These are phyloP conservation scores for Oenanthe javanica DNA, from an alignment of 140 eudicot genomes.

Conservation along the genomic window DNA sequence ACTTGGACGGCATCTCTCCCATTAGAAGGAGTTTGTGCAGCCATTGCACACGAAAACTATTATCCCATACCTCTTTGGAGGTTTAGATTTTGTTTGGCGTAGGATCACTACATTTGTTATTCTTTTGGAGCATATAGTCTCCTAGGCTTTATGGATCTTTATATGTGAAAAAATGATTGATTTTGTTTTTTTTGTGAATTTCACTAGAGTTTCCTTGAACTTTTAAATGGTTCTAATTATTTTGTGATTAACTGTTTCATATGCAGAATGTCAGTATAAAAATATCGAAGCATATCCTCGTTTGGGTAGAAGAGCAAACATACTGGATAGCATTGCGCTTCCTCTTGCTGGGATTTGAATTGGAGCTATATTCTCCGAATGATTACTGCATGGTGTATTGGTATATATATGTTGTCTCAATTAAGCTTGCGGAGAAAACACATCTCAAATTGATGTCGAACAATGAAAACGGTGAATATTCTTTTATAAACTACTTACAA, in stretches of 20 bases:
- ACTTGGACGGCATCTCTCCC: not conserved
- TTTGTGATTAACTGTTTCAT: not conserved
- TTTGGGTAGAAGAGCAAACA: slow-evolving; percentile 95
- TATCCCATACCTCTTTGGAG: not conserved
- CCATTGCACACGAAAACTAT: not conserved
- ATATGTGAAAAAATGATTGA: not conserved
- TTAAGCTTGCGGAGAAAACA: slow-evolving; percentile 86
- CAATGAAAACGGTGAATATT: slow-evolving; percentile 59
- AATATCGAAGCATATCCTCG: slow-evolving; percentile 65
- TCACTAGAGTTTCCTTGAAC: not conserved
- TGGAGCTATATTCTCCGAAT: slow-evolving; percentile 76
- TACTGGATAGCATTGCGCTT: slow-evolving; percentile 94
- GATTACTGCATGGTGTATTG: slow-evolving; percentile 99
- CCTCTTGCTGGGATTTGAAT: slow-evolving; percentile 78
- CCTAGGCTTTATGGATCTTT: not conserved
- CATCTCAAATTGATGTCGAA: slow-evolving; percentile 56
- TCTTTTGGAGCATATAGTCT: not conserved
- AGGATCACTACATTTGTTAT: not conserved
- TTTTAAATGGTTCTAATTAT: not conserved
- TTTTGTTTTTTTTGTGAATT: not conserved
- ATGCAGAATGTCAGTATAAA: slow-evolving; percentile 47
- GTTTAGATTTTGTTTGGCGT: not conserved
- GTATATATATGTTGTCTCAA: slow-evolving; percentile 68
- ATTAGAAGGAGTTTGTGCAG: too few species aligned
- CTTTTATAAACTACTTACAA: slow-evolving; percentile 3